These are phyloP conservation scores for Lotus japonicus DNA, from an alignment of 306 rosid genomes.

Conservation along the genomic window DNA sequence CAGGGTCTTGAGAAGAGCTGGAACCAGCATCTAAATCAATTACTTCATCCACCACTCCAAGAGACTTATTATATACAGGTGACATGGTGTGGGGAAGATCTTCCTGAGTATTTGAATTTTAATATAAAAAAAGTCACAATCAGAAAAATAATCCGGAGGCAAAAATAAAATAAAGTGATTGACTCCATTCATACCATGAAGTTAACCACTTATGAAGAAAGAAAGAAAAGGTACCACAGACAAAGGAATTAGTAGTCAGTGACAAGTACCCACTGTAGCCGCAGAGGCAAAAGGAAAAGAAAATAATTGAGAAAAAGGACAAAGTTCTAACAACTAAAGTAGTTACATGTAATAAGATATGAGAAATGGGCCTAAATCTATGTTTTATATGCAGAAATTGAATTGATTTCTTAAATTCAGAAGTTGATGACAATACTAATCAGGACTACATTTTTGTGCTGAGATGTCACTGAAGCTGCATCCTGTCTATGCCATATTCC, in stretches of 20 bases:
- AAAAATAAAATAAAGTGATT: not conserved
- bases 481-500: conserved; percentile 29
- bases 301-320: not conserved
- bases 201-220: conserved; percentile 2
- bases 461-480: conserved; percentile 18
- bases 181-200: not conserved
- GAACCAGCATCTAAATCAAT: conserved; percentile 31
- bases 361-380: not conserved
- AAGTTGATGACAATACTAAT: conserved; percentile 17
- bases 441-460: conserved; percentile 29
- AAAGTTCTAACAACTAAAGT: not conserved
- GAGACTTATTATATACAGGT: conserved; percentile 37
- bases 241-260: not conserved
- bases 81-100: conserved; percentile 33
- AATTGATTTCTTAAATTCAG: not conserved
- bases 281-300: not conserved
- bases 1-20: conserved; percentile 31
- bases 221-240: not conserved
- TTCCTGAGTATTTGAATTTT: conserved; percentile 40
- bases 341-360: not conserved
- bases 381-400: not conserved
- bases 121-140: not conserved
- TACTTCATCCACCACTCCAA: conserved; percentile 29
- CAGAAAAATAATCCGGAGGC: not conserved
- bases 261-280: not conserved